Evolutionary conservation across 768 basidiomycete genomes (phyloP), one percentile per base, ranked within the genome.

Genomic region (Mycena metata): DNA sequence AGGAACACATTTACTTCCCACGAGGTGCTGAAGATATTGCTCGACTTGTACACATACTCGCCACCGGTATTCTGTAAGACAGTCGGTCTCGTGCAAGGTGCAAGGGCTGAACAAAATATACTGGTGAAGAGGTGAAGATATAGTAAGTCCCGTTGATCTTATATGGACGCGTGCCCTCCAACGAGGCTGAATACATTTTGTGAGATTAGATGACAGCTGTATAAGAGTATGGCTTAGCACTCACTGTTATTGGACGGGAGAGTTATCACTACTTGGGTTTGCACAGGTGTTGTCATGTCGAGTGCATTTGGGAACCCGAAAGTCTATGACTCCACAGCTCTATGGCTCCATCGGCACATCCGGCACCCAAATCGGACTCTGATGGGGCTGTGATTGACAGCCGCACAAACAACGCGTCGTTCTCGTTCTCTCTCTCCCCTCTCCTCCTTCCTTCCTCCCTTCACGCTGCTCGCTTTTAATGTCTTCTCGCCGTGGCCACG

Each of bases 131-230:
- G 65, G 52, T 60, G 54, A 73, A 70, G 51, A 73, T 73, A 55
- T 73, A 71, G 45, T 71, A 73, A 15, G 47, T 33, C 46, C 70
- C 72, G 54, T 71, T 66, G 30, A 54, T 52, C 43, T 73, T 73
- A 47, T 73, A 73, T 19, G 66, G 64, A 26, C 71, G 64, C 36
- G 71, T 66, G 9, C 71, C 71, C 42, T 72, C 71, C 30, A 70
- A 43, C 6, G 52, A 57, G 23, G 70, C 61, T 63, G 30, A 47
- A 17, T 13, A n/a, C 10, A 19, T 30, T 7, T 17, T 33, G 67
- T 23, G 13, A 41, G 30, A 30, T 41, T 47, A n/a, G 42, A 15
- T 7, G 24, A 16, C 36, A 55, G n/a, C 33, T n/a, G 46, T 33
- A 42, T n/a, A 19, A 45, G 26, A 60, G 41, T 2, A 59, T 12